These are phyloP conservation scores for Penicillium pancosmium DNA, from an alignment of 495 filamentous ascomycete species.

Conservation along the genomic window DNA sequence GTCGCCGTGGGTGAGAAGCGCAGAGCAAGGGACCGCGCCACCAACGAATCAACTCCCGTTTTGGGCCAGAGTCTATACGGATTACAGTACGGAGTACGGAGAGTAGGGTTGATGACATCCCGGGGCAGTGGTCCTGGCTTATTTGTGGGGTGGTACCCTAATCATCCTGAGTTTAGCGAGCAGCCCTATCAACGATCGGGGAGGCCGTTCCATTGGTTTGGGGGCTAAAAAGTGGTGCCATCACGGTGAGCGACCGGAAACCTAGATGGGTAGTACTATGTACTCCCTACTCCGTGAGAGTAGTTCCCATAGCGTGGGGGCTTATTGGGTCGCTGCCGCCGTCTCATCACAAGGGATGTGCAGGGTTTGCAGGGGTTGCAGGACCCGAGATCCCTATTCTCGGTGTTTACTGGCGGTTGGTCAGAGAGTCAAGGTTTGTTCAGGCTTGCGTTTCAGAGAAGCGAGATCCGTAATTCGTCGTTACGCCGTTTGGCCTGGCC, in stretches of 20 bases:
- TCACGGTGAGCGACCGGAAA: not conserved
- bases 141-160: conserved; percentile 19
- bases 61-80: no score
- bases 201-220: not conserved
- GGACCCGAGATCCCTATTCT: conserved; percentile 7
- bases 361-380: not conserved
- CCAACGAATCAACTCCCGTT: not conserved
- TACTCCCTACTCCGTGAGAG: no score
- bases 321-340: conserved; percentile 11
- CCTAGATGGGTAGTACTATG: not conserved
- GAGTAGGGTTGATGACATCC: conserved; percentile 4
- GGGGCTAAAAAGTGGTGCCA: not conserved
- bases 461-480: not conserved
- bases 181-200: conserved; percentile 4
- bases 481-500: not conserved
- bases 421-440: not conserved
- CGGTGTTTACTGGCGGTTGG: conserved; percentile 16
- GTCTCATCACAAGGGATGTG: conserved; percentile 14
- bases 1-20: not conserved
- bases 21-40: not conserved
- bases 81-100: no score
- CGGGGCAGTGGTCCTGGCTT: conserved; percentile 21
- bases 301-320: not conserved
- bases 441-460: conserved; percentile 9
- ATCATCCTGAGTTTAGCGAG: conserved; percentile 18